Conservation (phyloP, 2,329 filamentous ascomycete genomes). For the Septoria linicola region DNA sequence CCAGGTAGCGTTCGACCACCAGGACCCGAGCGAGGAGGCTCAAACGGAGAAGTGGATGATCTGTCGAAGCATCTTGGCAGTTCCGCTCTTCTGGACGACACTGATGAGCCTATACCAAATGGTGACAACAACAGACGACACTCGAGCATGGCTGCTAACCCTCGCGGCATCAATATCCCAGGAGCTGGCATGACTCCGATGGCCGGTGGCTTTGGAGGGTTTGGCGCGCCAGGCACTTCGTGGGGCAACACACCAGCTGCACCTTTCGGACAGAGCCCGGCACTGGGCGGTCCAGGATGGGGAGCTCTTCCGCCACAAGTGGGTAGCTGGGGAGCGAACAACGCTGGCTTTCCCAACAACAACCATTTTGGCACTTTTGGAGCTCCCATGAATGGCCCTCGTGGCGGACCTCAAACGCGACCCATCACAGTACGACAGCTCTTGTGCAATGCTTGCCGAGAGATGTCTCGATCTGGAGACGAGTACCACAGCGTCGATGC, state of each 20-base stretch:
- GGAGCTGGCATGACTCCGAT: conserved; percentile 36
- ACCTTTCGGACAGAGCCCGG: conserved; percentile 40
- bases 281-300: conserved; percentile 41
- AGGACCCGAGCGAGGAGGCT: conserved; percentile 41
- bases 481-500: conserved; percentile 69
- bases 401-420: conserved; percentile 42
- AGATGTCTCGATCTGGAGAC: conserved; percentile 51
- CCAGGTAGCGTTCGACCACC: conserved; percentile 68
- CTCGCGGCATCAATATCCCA: conserved; percentile 30
- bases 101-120: conserved; percentile 63
- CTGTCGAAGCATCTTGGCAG: conserved; percentile 72
- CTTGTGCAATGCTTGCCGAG: conserved; percentile 75
- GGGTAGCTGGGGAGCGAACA: conserved; percentile 37
- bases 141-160: conserved; percentile 38
- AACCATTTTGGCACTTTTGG: conserved; percentile 35
- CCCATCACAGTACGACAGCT: conserved; percentile 69
- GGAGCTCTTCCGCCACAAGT: conserved; percentile 37
- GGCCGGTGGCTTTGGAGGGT: conserved; percentile 27
- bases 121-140: conserved; percentile 39
- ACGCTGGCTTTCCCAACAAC: conserved; percentile 52
- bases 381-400: conserved; percentile 45
- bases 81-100: conserved; percentile 74
- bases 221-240: conserved; percentile 37
- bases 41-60: conserved; percentile 54
- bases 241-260: conserved; percentile 47